Evolutionary conservation across 2,329 filamentous ascomycete species (phyloP), one percentile per base, ranked within the genome.

Genomic region (Camillea tinctor): DNA sequence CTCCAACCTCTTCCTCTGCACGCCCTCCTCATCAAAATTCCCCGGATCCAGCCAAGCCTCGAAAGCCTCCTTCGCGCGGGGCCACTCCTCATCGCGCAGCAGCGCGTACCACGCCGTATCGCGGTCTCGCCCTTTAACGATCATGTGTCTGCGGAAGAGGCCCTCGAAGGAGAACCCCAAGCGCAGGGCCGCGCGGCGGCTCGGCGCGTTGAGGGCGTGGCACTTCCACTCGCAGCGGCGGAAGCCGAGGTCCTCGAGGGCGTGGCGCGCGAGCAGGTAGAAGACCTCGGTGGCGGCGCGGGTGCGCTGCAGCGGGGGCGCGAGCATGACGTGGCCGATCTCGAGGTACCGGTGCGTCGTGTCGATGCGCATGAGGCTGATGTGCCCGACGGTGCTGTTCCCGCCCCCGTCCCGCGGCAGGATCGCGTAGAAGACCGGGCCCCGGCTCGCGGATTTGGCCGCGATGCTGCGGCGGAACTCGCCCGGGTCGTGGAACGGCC

Each of bases 201-300:
- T 87, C 0, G 80, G 75, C 40, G 66, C 74, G 67, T 89, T 89
- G 11, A 85, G 72, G 17, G 77, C 65, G 68, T 89, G 80, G 56
- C 84, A 85, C 66, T 89, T 89, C 86, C 87, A 89, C 70, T 88
- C 86, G 3, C 87, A 79, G 7, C 87, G 76, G 3, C 80, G 71
- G 68, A 84, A 87, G 0, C 81, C 78, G 21, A 88, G 68, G 1
- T 78, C 76, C 3, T 83, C 80, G 64, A 89, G 84, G 0, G 79
- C 79, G 57, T 84, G 76, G 44, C 75, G 74, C 50, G 84, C 76
- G n/a, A 88, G 69, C 1, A 89, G 73, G 61, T 82, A 87, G 61
- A 84, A 77, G 0, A 80, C 78, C 69, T 89, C 87, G 0, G 85
- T 89, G 0, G 84, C 81, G 6, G 77, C 79, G 0, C 77, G 76